A percentile compares a stretch with the other conserved stretches of the same genome.
These are phyloP conservation scores for Hypoxylon subgilvum DNA, from an alignment of 495 filamentous ascomycete species.

Conservation along the genomic window DNA sequence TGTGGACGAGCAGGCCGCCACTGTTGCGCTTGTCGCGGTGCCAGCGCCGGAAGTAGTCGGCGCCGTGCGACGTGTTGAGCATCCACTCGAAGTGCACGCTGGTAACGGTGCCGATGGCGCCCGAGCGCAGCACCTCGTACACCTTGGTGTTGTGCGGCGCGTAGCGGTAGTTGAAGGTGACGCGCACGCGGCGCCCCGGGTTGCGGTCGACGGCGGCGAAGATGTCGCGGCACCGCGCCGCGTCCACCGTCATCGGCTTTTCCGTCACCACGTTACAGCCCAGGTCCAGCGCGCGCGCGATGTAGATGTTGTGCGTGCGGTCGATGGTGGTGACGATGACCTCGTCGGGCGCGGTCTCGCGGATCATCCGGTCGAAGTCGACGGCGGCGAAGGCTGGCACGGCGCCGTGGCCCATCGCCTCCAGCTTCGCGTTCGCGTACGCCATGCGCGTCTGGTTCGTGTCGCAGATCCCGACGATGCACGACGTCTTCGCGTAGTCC, in stretches of 20 bases:
- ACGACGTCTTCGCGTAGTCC: slow-evolving; percentile 54
- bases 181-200: slow-evolving; percentile 45
- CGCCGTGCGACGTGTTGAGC: slow-evolving; percentile 64
- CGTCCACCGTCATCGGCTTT: slow-evolving; percentile 67
- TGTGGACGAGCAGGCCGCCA: slow-evolving; percentile 60
- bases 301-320: slow-evolving; percentile 63
- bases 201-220: slow-evolving; percentile 51
- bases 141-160: slow-evolving; percentile 59
- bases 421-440: slow-evolving; percentile 49
- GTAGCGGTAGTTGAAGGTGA: slow-evolving; percentile 60
- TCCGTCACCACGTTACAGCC: slow-evolving; percentile 64
- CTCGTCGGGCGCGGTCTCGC: slow-evolving; percentile 59
- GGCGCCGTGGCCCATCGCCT: slow-evolving; percentile 40
- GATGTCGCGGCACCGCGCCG: slow-evolving; percentile 57
- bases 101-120: slow-evolving; percentile 59
- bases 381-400: slow-evolving; percentile 58
- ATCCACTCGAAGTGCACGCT: slow-evolving; percentile 67
- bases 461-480: slow-evolving; percentile 59
- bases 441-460: slow-evolving; percentile 56
- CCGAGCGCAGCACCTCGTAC: slow-evolving; percentile 54
- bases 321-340: slow-evolving; percentile 66
- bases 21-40: slow-evolving; percentile 64
- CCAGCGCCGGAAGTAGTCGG: slow-evolving; percentile 68
- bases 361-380: slow-evolving; percentile 62
- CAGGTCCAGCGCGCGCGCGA: slow-evolving; percentile 59